Evolutionary conservation across 116 monocot species (phyloP).

Genomic region (Phalaenopsis hybrid): DNA sequence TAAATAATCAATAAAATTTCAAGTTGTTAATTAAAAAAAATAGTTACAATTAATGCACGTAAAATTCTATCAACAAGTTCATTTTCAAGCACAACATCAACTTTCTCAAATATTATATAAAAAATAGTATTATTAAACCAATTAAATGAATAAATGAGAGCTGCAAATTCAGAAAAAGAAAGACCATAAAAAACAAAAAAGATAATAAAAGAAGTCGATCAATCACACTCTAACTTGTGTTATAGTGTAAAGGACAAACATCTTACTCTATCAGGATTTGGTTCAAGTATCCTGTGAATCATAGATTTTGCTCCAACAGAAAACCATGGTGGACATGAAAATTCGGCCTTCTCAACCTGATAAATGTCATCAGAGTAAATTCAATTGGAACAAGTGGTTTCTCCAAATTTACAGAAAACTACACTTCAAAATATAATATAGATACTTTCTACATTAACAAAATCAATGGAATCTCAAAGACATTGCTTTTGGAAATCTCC

Average conservation of each 20-base stretch:
- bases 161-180: background rate
- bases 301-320: conserved; percentile 72
- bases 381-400: background rate
- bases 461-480: background rate
- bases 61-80: background rate
- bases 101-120: too few species aligned
- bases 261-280: conserved; percentile 80
- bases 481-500: background rate
- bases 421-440: background rate
- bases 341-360: conserved; percentile 84
- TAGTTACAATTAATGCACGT: background rate
- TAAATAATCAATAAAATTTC: too few species aligned
- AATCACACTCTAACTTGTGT: background rate
- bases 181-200: background rate
- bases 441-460: background rate
- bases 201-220: background rate
- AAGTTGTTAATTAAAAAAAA: background rate
- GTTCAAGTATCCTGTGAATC: conserved; percentile 71
- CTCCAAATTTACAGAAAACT: background rate
- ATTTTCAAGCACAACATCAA: background rate
- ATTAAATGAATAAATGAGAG: background rate
- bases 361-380: conserved; percentile 1
- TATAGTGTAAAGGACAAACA: background rate
- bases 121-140: background rate
- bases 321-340: conserved; percentile 88